These are phyloP conservation scores for Bisporella sp. DNA, from an alignment of 2,329 filamentous ascomycete species.

Conservation along the genomic window DNA sequence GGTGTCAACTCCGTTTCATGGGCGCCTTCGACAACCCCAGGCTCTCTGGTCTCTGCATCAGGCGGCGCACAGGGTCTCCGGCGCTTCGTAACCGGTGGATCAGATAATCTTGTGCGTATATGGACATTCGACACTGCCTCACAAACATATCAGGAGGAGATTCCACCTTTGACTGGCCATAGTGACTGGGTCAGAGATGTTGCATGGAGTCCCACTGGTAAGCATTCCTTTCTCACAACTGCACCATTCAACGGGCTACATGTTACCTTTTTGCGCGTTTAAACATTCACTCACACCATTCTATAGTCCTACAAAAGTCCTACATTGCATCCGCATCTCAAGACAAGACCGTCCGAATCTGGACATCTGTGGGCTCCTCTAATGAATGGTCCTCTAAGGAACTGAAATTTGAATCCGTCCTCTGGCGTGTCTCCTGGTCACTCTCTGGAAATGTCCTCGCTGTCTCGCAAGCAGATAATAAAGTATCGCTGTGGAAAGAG, in stretches of 20 bases:
- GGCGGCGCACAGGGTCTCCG: slow-evolving; percentile 56
- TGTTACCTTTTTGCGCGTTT: neutral
- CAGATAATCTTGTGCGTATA: slow-evolving; percentile 88
- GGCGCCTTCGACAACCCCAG: slow-evolving; percentile 80
- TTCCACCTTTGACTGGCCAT: slow-evolving; percentile 68
- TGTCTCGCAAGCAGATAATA: slow-evolving; percentile 90
- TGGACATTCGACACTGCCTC: slow-evolving; percentile 72
- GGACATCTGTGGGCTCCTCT: slow-evolving; percentile 52
- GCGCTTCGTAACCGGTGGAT: slow-evolving; percentile 90
- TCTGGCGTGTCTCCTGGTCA: slow-evolving; percentile 98
- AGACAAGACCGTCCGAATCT: slow-evolving; percentile 96
- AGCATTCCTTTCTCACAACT: neutral
- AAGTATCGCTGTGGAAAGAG: slow-evolving; percentile 98
- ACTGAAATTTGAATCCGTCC: slow-evolving; percentile 77
- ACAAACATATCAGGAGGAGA: slow-evolving; percentile 54
- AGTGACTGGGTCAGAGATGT: slow-evolving; percentile 97
- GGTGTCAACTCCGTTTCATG: slow-evolving; percentile 95
- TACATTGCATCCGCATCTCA: slow-evolving; percentile 95
- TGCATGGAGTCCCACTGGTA: slow-evolving; percentile 88
- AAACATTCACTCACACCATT: neutral
- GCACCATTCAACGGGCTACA: neutral
- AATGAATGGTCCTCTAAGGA: slow-evolving; percentile 46
- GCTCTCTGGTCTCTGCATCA: slow-evolving; percentile 72
- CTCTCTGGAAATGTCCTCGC: slow-evolving; percentile 94
- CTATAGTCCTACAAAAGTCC: slow-evolving; percentile 35